Base-by-base conservation (phyloP, 2,329 filamentous ascomycete species). In the Botrytis cinerea region DNA sequence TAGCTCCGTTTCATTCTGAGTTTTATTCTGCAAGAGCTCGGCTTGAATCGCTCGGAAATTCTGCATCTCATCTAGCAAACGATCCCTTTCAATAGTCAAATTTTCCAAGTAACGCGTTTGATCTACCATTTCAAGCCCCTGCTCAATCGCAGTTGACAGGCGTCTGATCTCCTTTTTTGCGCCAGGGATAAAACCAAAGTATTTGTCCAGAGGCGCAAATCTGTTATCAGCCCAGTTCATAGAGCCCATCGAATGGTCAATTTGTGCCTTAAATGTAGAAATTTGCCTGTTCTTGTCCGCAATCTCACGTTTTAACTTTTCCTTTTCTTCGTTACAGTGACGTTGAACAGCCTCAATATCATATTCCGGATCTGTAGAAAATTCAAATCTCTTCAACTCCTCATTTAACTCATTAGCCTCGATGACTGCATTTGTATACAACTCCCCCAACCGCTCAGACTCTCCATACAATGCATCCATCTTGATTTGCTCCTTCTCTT, bases 181-280 rank as follows among this genome's bases (percentile, higher is more conserved):
- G 10, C 62, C 62, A 68, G 25, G 20, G 38, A 68, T 32, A 18
- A 45, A 72, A 0, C 22, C 51, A 16, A 9, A 59, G 43, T 72
- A 68, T 12, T 67, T 72, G 38, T 60, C 51, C 32, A 25, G 46
- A 54, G 61, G 61, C n/a, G 8, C 4, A 2, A 72, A 72, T 7
- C 12, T 72, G 9, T 72, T 18, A 20, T 43, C 51, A 59, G 62
- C 4, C 70, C 70, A 72, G 16, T 25, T n/a, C 51, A 72, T 20
- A 18, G 25, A 48, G 16, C 54, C 48, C 51, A 66, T 59, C 20
- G 62, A 62, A 20, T 45, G 10, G 38, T 72, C 70, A 35, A 72
- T 68, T 68, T 68, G 70, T 12, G 32, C 62, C 20, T 68, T 43
- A 5, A 59, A 68, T 22, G 35, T 46, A 16, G 62, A 59, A 38